Evolutionary conservation across 2,329 filamentous ascomycete genomes (phyloP).

Genomic region (Trichoderma semiorbis): DNA sequence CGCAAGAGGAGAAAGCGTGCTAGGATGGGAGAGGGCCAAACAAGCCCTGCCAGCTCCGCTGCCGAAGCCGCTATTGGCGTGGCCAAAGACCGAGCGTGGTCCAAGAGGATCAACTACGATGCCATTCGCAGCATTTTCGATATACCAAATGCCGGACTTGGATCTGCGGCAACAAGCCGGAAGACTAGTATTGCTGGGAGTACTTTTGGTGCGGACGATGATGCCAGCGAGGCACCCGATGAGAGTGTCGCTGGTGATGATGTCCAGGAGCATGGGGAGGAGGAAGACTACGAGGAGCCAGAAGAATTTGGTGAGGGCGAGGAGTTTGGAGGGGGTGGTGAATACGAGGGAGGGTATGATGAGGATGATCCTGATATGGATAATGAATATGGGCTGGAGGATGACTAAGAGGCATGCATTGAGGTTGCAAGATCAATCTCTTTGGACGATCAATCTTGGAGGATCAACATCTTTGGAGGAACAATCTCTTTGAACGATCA

Average conservation of each 20-base stretch:
- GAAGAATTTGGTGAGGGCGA: constrained; percentile 30
- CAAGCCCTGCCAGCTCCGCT: constrained; percentile 62
- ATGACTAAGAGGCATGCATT: constrained; percentile 18
- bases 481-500: too few species aligned
- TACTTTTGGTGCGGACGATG: constrained; percentile 34
- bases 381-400: constrained; percentile 34
- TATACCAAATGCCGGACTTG: constrained; percentile 43
- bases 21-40: constrained; percentile 62
- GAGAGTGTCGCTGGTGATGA: constrained; percentile 37
- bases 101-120: constrained; percentile 73
- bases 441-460: background rate
- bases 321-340: constrained; percentile 34
- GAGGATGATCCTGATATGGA: constrained; percentile 39
- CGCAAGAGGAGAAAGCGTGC: constrained; percentile 54
- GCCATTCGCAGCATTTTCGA: constrained; percentile 58
- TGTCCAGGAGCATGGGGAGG: constrained; percentile 33
- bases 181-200: constrained; percentile 39
- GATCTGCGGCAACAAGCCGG: constrained; percentile 49
- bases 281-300: constrained; percentile 37
- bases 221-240: constrained; percentile 33
- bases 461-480: background rate
- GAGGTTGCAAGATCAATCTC: background rate
- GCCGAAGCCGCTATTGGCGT: constrained; percentile 67
- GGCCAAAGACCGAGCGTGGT: constrained; percentile 65
- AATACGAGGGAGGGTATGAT: constrained; percentile 34